These are phyloP conservation scores for Bigelowiella natans DNA, from an alignment of 78 protist genomes.

Conservation along the genomic window DNA sequence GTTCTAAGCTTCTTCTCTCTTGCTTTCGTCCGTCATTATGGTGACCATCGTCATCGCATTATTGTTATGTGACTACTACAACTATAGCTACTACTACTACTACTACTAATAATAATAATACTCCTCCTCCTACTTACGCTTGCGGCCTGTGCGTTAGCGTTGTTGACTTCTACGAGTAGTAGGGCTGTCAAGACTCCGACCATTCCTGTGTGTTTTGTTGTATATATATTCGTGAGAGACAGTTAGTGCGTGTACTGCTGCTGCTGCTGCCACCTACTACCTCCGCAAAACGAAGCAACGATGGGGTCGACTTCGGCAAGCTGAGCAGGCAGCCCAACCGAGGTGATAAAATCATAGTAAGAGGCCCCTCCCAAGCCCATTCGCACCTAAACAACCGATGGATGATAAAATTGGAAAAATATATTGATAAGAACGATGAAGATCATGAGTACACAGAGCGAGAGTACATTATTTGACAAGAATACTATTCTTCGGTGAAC, in stretches of 20 bases:
- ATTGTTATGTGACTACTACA: no score
- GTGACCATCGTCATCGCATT: no score
- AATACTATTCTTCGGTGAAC: no score
- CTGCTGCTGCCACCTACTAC: neutral
- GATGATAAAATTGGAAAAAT: no score
- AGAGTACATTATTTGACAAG: no score
- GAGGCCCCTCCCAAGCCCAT: neutral
- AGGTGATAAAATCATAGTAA: neutral
- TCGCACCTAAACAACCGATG: neutral
- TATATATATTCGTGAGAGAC: neutral
- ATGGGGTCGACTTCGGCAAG: neutral
- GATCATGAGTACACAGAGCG: no score
- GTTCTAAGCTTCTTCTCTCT: no score
- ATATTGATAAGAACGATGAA: no score
- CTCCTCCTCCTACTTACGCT: neutral
- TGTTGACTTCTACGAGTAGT: neutral
- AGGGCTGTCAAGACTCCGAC: neutral
- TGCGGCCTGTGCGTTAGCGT: neutral
- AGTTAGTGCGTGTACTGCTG: no score
- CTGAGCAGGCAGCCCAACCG: neutral
- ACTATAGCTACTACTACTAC: no score
- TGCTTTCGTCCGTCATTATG: no score
- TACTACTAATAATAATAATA: no score
- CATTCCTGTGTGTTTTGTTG: neutral
- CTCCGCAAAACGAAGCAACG: neutral